Base-by-base conservation (phyloP, 1,139 yeast species). In the Suhomyces anneliseae region DNA sequence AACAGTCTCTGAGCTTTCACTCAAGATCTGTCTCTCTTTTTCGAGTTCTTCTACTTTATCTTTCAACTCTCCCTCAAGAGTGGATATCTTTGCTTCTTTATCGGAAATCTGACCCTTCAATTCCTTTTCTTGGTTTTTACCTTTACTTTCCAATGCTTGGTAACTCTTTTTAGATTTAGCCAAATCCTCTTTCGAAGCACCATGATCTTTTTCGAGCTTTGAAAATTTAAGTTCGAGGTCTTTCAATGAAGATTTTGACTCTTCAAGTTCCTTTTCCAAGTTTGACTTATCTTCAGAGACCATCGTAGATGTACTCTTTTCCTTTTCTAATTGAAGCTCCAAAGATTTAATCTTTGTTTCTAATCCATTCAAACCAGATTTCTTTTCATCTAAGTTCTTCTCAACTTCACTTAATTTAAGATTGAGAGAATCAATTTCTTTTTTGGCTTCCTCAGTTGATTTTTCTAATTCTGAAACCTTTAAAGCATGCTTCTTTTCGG, bases 1-100 rank as follows among this genome's bases (percentile, higher is more conserved):
- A 0, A 76, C 66, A 1, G 79, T 66, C 44, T 78, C 82, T 0
- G 86, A 79, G 45, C 67, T 78, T 51, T 77, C 76, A 49, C 71
- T 74, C 19, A 77, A 57, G 58, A 76, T 63, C 9, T 65, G 69
- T 43, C 84, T 63, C 55, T 81, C 85, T 37, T 66, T 70, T 48
- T 80, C 84, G 46, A 81, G 72, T 40, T 75, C 83, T 42, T 65
- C 55, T 0, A 58, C 57, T 50, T 74, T 80, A 12, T 58, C 60
- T 12, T 54, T 54, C 42, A 71, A 55, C 6, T 67, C 66, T 2
- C 43, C 38, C 37, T 59, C 54, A 15, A 56, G 53, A 4, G 27
- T 44, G 1, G 31, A 12, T 12, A 56, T 54, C 37, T 50, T 42
- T 10, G 24, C 24, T 11, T 50, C 50, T n/a, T 50, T 50, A 7